phyloP scores from a whole-genome alignment of 2,329 filamentous ascomycete genomes.

The Endothia cerciana region DNA sequence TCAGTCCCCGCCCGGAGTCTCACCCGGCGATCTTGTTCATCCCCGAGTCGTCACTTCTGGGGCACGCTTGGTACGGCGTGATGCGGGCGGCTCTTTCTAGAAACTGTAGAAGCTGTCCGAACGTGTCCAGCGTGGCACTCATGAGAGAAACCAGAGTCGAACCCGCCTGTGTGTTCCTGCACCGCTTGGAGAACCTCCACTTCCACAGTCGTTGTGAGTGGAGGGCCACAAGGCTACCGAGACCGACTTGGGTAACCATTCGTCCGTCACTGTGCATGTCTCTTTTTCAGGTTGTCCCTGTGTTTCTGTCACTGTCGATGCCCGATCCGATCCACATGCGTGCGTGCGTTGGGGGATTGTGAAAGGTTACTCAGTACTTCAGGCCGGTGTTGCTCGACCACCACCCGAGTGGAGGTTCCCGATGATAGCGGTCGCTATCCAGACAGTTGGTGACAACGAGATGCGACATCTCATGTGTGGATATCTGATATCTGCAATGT shows the following conservation, averaged over 20 bases:
- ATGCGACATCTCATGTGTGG: too few relatives aligned
- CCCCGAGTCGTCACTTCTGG: neutral
- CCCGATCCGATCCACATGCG: neutral
- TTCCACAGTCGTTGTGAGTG: neutral
- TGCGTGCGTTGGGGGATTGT: neutral
- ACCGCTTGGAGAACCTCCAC: neutral
- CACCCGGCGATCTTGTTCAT: neutral
- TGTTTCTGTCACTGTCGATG: neutral
- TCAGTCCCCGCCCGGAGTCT: too few relatives aligned
- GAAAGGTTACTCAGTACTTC: slow-evolving; percentile 2
- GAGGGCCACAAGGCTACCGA: neutral
- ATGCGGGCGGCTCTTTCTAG: neutral
- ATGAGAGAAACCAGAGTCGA: neutral
- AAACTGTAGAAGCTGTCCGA: neutral
- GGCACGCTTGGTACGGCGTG: neutral
- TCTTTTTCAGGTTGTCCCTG: neutral
- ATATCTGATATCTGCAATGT: too few relatives aligned
- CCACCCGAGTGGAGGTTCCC: neutral
- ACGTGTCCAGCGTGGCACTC: neutral
- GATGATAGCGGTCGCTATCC: too few relatives aligned
- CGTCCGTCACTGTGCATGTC: neutral
- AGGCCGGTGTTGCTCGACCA: slow-evolving; percentile 2
- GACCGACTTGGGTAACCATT: neutral
- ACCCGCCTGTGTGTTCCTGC: neutral
- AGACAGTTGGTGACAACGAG: too few relatives aligned